Evolutionary conservation across 2,329 filamentous ascomycete genomes (phyloP).

Genomic region (Colletotrichum lentis): DNA sequence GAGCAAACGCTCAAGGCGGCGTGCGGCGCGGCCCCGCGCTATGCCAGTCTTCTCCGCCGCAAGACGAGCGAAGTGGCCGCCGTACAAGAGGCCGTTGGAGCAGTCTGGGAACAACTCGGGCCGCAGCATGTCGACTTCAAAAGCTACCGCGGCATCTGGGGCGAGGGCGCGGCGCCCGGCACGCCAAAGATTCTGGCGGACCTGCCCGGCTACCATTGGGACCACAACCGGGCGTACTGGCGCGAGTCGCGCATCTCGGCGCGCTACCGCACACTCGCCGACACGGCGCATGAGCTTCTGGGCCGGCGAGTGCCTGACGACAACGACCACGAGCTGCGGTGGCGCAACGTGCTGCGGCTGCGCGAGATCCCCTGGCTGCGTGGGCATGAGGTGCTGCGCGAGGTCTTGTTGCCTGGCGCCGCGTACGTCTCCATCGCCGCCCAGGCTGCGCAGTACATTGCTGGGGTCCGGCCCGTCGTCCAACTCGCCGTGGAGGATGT

Average conservation of each 20-base stretch:
- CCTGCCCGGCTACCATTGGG: slow-evolving; percentile 28
- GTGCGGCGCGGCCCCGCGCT: neutral
- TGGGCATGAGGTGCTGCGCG: slow-evolving; percentile 54
- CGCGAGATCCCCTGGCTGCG: slow-evolving; percentile 49
- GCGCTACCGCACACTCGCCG: neutral
- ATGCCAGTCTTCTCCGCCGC: neutral
- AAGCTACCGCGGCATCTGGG: too few relatives aligned
- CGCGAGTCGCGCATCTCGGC: neutral
- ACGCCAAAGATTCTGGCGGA: neutral
- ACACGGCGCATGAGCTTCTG: neutral
- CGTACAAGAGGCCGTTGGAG: too few relatives aligned
- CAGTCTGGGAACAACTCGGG: too few relatives aligned
- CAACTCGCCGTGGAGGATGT: too few relatives aligned
- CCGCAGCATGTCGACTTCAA: too few relatives aligned
- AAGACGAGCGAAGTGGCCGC: neutral
- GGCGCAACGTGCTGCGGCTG: slow-evolving; percentile 39
- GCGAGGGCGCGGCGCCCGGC: too few relatives aligned
- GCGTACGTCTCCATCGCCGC: slow-evolving; percentile 46
- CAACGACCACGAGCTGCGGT: slow-evolving; percentile 19
- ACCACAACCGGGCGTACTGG: slow-evolving; percentile 11
- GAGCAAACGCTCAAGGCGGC: slow-evolving; percentile 43
- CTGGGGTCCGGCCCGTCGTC: too few relatives aligned
- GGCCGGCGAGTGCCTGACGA: neutral
- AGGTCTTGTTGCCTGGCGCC: slow-evolving; percentile 51
- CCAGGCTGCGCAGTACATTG: neutral